Percentiles rank a stretch among this genome's conserved stretches.
These are phyloP conservation scores for Lasiosphaeria ovina DNA, from an alignment of 495 filamentous ascomycete genomes.

Conservation along the genomic window DNA sequence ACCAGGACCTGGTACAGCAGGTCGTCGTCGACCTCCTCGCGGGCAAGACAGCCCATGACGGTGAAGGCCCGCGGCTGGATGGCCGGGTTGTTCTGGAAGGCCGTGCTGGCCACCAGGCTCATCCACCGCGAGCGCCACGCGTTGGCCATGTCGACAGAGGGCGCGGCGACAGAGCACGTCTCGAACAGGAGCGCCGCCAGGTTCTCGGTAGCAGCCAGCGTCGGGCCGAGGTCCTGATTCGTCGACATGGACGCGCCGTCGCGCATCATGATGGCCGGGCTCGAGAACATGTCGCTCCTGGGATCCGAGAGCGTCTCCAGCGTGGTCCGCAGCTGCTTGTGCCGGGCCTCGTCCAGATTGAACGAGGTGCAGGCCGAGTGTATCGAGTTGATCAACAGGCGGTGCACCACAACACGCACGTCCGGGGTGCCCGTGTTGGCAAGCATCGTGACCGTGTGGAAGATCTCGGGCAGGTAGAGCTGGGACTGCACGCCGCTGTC, in stretches of 20 bases:
- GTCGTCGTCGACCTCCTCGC: slow-evolving; percentile 67
- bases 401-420: slow-evolving; percentile 55
- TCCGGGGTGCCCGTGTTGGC: slow-evolving; percentile 58
- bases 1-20: slow-evolving; percentile 67
- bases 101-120: slow-evolving; percentile 66
- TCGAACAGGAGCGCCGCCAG: slow-evolving; percentile 57
- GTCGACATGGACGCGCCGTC: slow-evolving; percentile 47
- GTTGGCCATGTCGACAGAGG: slow-evolving; percentile 61
- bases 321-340: slow-evolving; percentile 51
- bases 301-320: slow-evolving; percentile 57
- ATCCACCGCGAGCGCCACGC: slow-evolving; percentile 71
- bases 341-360: slow-evolving; percentile 51
- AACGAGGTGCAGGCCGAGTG: slow-evolving; percentile 65
- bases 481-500: slow-evolving; percentile 62
- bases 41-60: slow-evolving; percentile 66
- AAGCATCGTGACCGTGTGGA: slow-evolving; percentile 66
- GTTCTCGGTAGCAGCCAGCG: slow-evolving; percentile 52
- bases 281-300: slow-evolving; percentile 47
- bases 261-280: slow-evolving; percentile 33
- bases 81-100: slow-evolving; percentile 68
- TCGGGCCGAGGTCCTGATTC: slow-evolving; percentile 45
- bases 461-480: slow-evolving; percentile 62
- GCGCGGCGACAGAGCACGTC: slow-evolving; percentile 59
- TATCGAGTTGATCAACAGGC: slow-evolving; percentile 60
- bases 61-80: slow-evolving; percentile 66